Conservation (phyloP, 2,329 filamentous ascomycete species). For the Clarireedia monteithiana region DNA sequence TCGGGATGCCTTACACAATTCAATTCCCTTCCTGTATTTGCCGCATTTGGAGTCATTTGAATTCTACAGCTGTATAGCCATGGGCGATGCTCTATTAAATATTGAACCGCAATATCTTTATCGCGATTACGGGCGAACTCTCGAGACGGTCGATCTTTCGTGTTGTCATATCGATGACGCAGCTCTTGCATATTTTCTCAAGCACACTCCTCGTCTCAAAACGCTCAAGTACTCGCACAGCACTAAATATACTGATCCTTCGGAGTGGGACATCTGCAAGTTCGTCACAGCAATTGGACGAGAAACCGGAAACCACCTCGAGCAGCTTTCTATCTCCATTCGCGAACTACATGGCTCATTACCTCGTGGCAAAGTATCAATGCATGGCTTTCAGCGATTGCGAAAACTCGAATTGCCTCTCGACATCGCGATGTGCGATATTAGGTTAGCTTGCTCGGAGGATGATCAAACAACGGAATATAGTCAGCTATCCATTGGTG, state of each 20-base stretch:
- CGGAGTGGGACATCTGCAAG: conserved; percentile 13
- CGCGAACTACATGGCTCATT: conserved; percentile 5
- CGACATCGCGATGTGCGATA: not conserved
- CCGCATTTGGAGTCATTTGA: not conserved
- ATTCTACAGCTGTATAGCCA: not conserved
- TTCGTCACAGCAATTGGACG: conserved; percentile 11
- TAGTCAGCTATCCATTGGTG: not conserved
- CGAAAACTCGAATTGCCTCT: not conserved
- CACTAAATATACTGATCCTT: not conserved
- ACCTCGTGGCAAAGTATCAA: not conserved
- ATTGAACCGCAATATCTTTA: not conserved
- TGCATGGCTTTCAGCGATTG: not conserved
- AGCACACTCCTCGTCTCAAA: not conserved
- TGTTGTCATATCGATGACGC: not conserved
- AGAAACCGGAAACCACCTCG: conserved; percentile 6
- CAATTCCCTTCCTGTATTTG: not conserved
- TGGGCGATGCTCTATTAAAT: not conserved
- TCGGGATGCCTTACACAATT: not conserved
- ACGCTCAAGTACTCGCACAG: not conserved
- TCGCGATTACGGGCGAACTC: not conserved
- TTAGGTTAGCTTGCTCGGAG: not conserved
- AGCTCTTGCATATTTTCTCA: not conserved
- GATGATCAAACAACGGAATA: not conserved
- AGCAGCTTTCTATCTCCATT: conserved; percentile 11
- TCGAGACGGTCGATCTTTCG: not conserved